phyloP scores from a whole-genome alignment of 495 filamentous ascomycete genomes.

The Coniosporium apollinis region DNA sequence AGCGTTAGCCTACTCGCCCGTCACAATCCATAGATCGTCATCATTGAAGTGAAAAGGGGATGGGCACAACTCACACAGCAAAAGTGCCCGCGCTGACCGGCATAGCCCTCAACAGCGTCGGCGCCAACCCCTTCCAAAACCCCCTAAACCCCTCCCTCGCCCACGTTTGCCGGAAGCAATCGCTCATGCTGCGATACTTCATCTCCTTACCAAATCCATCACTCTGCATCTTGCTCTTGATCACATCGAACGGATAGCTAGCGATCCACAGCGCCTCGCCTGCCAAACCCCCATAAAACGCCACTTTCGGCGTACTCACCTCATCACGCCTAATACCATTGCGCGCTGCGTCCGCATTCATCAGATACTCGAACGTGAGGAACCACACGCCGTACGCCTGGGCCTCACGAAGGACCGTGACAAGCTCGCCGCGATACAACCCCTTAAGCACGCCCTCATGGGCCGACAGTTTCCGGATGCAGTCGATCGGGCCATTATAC shows the following conservation, averaged over 20 bases:
- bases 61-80: conserved; percentile 40
- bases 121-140: conserved; percentile 92
- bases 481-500: conserved; percentile 77
- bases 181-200: conserved; percentile 66
- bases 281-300: conserved; percentile 80
- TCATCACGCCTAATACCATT: conserved; percentile 59
- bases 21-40: conserved; percentile 5
- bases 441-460: conserved; percentile 48
- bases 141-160: conserved; percentile 58
- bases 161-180: conserved; percentile 79
- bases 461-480: conserved; percentile 62
- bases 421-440: conserved; percentile 70
- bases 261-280: conserved; percentile 86
- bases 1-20: conserved; percentile 32
- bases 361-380: conserved; percentile 83
- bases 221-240: conserved; percentile 99
- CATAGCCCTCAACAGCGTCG: conserved; percentile 92
- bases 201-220: conserved; percentile 60
- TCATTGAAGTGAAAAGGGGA: conserved; percentile 2
- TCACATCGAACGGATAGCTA: conserved; percentile 88
- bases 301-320: conserved; percentile 69
- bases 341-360: conserved; percentile 70
- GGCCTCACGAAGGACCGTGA: conserved; percentile 77
- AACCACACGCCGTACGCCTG: conserved; percentile 96
- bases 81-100: conserved; percentile 95